Percentiles rank a stretch among this genome's conserved stretches.
Conservation (phyloP, 306 rosid genomes). For the Quercus suber region DNA sequence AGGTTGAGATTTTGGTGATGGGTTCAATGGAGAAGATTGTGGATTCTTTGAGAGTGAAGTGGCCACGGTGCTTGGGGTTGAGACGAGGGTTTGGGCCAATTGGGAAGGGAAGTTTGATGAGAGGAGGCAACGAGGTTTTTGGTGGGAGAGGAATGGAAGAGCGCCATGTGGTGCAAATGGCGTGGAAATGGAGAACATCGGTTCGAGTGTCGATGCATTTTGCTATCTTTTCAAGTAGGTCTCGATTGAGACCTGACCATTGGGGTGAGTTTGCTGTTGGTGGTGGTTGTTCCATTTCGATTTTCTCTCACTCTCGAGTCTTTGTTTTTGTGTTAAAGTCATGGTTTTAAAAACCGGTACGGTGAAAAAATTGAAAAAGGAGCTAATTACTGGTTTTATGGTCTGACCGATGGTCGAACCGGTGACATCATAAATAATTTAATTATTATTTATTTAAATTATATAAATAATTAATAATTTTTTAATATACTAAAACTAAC, state of each 20-base stretch:
- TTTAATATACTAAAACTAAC: too few species aligned
- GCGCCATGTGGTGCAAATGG: not conserved
- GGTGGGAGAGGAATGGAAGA: not conserved
- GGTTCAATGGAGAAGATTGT: slow-evolving; percentile 1
- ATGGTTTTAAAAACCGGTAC: too few species aligned
- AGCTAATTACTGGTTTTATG: too few species aligned
- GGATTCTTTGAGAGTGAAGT: not conserved
- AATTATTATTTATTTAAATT: too few species aligned
- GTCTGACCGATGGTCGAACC: too few species aligned
- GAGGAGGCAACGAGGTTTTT: not conserved
- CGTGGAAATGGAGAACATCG: not conserved
- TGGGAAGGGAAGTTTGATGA: slow-evolving; percentile 1
- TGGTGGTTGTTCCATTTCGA: too few species aligned
- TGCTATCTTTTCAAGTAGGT: not conserved
- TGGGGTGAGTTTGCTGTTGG: not conserved
- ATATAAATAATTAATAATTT: too few species aligned
- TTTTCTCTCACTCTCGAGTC: too few species aligned
- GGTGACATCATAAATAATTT: too few species aligned
- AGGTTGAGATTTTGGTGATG: not conserved
- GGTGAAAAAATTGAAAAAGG: accelerated
- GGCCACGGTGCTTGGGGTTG: not conserved
- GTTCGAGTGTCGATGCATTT: not conserved
- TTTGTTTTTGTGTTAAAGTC: too few species aligned
- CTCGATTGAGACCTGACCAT: not conserved
- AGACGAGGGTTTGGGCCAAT: not conserved